Evolutionary conservation across 2,329 filamentous ascomycete species (phyloP).

Genomic region (Phialophora tarda): DNA sequence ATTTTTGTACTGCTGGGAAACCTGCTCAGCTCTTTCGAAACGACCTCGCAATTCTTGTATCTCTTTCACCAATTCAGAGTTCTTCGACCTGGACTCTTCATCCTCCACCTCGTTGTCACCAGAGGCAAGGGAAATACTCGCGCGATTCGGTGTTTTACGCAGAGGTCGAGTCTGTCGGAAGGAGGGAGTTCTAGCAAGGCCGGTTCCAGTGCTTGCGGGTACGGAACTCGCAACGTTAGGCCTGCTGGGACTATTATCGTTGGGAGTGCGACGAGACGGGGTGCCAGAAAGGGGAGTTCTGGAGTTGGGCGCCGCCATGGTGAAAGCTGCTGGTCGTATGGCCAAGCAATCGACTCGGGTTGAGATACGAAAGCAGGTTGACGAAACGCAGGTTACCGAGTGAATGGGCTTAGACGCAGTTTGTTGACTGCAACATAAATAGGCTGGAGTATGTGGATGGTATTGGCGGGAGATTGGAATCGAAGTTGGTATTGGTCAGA

Average conservation of each 20-base stretch:
- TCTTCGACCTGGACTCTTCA: slow-evolving; percentile 78
- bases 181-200: slow-evolving; percentile 66
- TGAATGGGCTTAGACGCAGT: slow-evolving; percentile 8
- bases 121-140: slow-evolving; percentile 38
- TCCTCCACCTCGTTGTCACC: slow-evolving; percentile 59
- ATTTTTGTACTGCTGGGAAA: slow-evolving; percentile 79
- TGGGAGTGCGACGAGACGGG: slow-evolving; percentile 40
- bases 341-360: slow-evolving; percentile 9
- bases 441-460: slow-evolving; percentile 12
- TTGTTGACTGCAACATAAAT: slow-evolving; percentile 28
- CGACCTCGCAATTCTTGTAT: slow-evolving; percentile 80
- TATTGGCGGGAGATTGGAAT: slow-evolving; percentile 25
- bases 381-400: not conserved
- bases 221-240: slow-evolving; percentile 27
- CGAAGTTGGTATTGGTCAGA: slow-evolving; percentile 27
- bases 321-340: slow-evolving; percentile 12
- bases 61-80: slow-evolving; percentile 73
- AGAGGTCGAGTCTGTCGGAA: slow-evolving; percentile 45
- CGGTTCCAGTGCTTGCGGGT: slow-evolving; percentile 59
- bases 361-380: slow-evolving; percentile 11
- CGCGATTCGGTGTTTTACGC: slow-evolving; percentile 47
- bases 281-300: slow-evolving; percentile 34
- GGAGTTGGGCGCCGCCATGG: slow-evolving; percentile 37
- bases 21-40: slow-evolving; percentile 77
- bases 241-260: slow-evolving; percentile 32